Conservation (phyloP, 2,329 filamentous ascomycete genomes). For the Talaromyces sp. region DNA sequence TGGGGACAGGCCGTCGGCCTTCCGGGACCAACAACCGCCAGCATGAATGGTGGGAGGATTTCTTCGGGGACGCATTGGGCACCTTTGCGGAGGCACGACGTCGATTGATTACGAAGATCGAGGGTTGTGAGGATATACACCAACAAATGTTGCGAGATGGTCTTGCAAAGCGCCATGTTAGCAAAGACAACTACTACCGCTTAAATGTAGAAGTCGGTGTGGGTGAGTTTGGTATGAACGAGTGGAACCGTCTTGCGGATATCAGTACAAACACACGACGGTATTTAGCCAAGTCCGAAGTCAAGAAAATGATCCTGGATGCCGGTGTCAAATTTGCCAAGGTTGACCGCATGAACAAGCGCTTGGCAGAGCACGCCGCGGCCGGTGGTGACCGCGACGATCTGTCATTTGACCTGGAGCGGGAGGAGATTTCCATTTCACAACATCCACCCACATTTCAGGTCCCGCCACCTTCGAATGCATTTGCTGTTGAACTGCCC, state of each 20-base stretch:
- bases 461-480: constrained; percentile 46
- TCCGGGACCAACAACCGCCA: constrained; percentile 68
- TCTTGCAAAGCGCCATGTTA: constrained; percentile 75
- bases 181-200: constrained; percentile 87
- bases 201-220: constrained; percentile 97
- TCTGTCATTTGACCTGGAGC: constrained; percentile 32
- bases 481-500: constrained; percentile 61
- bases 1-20: constrained; percentile 88
- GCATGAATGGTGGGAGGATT: constrained; percentile 90
- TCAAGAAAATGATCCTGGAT: constrained; percentile 75
- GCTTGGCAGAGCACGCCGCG: constrained; percentile 59
- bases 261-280: constrained; percentile 90
- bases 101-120: constrained; percentile 85
- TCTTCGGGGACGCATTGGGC: constrained; percentile 70
- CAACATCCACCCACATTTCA: constrained; percentile 25
- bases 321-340: constrained; percentile 80
- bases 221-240: constrained; percentile 98
- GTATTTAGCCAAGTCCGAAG: constrained; percentile 73
- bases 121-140: constrained; percentile 90
- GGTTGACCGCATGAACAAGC: constrained; percentile 74
- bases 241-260: constrained; percentile 90
- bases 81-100: constrained; percentile 89
- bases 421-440: constrained; percentile 27
- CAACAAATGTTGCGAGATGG: constrained; percentile 81
- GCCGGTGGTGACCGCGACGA: constrained; percentile 34